These are phyloP conservation scores for Pleurotus sapidus DNA, from an alignment of 768 basidiomycete species.

Conservation along the genomic window DNA sequence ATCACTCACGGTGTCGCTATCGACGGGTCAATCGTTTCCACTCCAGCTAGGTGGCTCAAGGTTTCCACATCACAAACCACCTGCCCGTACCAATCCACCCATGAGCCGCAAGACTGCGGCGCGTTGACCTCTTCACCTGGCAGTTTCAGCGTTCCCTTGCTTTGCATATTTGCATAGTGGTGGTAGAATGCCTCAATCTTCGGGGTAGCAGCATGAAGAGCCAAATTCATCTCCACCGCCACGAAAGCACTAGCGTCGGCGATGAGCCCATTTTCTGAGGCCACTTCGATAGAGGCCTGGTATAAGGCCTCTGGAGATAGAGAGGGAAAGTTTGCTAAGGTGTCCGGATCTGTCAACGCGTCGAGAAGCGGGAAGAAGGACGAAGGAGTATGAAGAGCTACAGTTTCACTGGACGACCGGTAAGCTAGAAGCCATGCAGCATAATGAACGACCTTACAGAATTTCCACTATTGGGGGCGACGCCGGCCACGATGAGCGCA, in stretches of 20 bases:
- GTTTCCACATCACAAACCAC: constrained; percentile 66
- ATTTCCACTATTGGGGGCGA: constrained; percentile 63
- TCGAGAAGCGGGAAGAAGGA: constrained; percentile 78
- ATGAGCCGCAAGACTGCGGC: constrained; percentile 54
- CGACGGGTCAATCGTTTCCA: constrained; percentile 45
- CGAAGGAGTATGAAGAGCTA: constrained; percentile 67
- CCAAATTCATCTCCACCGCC: constrained; percentile 69
- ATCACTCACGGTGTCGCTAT: constrained; percentile 25
- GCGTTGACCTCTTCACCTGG: constrained; percentile 6
- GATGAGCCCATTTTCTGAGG: constrained; percentile 44
- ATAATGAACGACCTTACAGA: constrained; percentile 37
- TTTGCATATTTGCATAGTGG: constrained; percentile 48
- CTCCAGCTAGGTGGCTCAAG: constrained; percentile 49
- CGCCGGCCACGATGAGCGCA: constrained; percentile 66
- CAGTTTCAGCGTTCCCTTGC: constrained; percentile 18
- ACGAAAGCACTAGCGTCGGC: constrained; percentile 47
- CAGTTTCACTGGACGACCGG: constrained; percentile 62
- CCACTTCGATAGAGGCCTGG: constrained; percentile 49
- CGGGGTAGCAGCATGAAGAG: constrained; percentile 75
- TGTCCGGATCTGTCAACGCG: constrained; percentile 53
- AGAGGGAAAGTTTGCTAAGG: constrained; percentile 27
- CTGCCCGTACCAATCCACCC: constrained; percentile 84
- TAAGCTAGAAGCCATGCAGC: too few relatives aligned
- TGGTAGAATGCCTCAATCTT: constrained; percentile 83
- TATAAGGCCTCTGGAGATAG: constrained; percentile 51